Evolutionary conservation across 2,329 filamentous ascomycete genomes (phyloP).

Genomic region (Exophiala mesophila): DNA sequence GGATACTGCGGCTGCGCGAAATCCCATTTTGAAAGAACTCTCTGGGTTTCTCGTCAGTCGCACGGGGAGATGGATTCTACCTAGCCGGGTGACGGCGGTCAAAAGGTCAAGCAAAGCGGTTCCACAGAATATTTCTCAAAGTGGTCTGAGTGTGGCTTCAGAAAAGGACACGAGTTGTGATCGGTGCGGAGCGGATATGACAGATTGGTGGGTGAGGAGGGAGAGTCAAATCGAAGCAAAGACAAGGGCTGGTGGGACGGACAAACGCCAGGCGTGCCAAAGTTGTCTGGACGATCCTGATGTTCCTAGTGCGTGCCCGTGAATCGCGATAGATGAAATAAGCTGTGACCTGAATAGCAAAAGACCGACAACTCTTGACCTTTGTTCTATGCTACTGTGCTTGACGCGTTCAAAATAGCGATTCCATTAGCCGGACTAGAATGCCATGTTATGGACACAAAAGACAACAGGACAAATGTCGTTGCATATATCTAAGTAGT

Average conservation of each 20-base stretch:
- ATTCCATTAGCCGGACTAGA: too few relatives aligned
- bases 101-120: background rate
- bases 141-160: background rate
- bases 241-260: background rate
- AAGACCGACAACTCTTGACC: too few relatives aligned
- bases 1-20: conserved; percentile 6
- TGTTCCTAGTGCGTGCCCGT: background rate
- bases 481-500: too few relatives aligned
- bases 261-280: background rate
- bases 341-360: too few relatives aligned
- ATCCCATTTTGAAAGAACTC: conserved; percentile 19
- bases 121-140: background rate
- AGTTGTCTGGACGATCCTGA: background rate
- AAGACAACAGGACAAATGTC: too few relatives aligned
- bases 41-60: conserved; percentile 20
- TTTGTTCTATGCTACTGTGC: too few relatives aligned
- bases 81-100: conserved; percentile 4
- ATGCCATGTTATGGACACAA: too few relatives aligned
- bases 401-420: too few relatives aligned
- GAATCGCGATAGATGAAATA: too few relatives aligned
- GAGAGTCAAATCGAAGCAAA: background rate
- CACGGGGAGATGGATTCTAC: conserved; percentile 13
- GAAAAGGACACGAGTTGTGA: conserved; percentile 4
- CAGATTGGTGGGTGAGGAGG: conserved; percentile 10
- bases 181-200: conserved; percentile 10